A percentile compares a stretch with the other conserved stretches of the same genome.
Conservation (phyloP, 192 early-diverging fungal species). For the Umbelopsis sp. region DNA sequence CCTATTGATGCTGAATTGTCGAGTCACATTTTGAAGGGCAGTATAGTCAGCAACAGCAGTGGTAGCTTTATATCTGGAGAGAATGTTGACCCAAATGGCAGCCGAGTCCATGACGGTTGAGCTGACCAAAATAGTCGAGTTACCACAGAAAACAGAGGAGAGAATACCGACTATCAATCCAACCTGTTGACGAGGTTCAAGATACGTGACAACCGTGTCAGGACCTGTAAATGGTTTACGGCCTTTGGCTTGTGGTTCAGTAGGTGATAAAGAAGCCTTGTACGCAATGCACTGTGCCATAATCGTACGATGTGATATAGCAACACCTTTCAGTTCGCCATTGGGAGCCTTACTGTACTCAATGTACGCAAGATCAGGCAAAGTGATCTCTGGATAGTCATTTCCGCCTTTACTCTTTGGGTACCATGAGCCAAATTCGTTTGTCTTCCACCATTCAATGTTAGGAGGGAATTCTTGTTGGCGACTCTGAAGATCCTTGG, state of each 20-base stretch:
- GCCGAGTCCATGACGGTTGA: conserved; percentile 63
- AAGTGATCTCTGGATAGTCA: conserved; percentile 50
- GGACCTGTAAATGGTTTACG: conserved; percentile 4
- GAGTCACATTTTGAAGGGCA: conserved; percentile 60
- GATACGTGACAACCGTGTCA: conserved; percentile 66
- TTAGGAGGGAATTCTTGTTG: conserved; percentile 64
- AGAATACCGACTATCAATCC: conserved; percentile 71
- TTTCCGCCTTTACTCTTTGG: conserved; percentile 50
- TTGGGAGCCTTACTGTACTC: conserved; percentile 84
- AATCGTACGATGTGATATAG: conserved; percentile 74
- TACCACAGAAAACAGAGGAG: conserved; percentile 71
- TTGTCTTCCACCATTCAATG: conserved; percentile 84
- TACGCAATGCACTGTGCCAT: conserved; percentile 65
- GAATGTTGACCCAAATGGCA: conserved; percentile 68
- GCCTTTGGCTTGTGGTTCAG: not conserved
- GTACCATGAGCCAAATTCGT: conserved; percentile 69
- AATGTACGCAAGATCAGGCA: conserved; percentile 77
- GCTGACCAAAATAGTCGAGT: conserved; percentile 66
- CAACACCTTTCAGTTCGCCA: conserved; percentile 84
- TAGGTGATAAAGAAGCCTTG: conserved; percentile 21
- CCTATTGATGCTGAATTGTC: conserved; percentile 55
- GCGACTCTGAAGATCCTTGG: conserved; percentile 66
- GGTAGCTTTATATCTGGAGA: conserved; percentile 71
- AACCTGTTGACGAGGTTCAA: conserved; percentile 83
- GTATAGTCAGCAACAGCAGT: conserved; percentile 73